Evolutionary conservation across 495 filamentous ascomycete species (phyloP).

Genomic region (Sordaria brevicollis): DNA sequence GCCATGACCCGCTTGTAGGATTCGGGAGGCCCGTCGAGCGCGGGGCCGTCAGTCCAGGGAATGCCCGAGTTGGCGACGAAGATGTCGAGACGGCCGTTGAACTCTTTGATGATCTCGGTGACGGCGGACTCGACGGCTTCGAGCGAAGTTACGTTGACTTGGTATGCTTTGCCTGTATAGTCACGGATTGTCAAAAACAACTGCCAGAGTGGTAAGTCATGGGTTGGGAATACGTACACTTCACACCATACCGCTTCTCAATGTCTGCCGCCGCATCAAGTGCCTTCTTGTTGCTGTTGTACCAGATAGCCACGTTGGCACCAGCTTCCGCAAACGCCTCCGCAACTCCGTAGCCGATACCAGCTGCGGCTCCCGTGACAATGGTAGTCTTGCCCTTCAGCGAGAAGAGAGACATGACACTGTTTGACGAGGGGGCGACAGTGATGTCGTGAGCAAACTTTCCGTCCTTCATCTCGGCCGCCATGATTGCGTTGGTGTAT

Average conservation of each 20-base stretch:
- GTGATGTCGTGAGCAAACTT: constrained; percentile 53
- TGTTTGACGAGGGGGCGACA: constrained; percentile 45
- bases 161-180: constrained; percentile 59
- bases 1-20: constrained; percentile 59
- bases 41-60: constrained; percentile 58
- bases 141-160: constrained; percentile 54
- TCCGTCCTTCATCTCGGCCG: constrained; percentile 37
- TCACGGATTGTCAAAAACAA: background rate
- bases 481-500: constrained; percentile 19
- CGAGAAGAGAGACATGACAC: constrained; percentile 71
- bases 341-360: constrained; percentile 73
- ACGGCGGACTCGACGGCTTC: constrained; percentile 47
- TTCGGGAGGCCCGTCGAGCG: constrained; percentile 53
- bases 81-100: constrained; percentile 65
- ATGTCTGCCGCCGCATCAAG: constrained; percentile 61
- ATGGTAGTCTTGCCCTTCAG: constrained; percentile 77
- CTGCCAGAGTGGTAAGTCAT: background rate
- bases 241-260: constrained; percentile 66
- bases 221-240: constrained; percentile 40
- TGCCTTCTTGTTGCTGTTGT: constrained; percentile 66
- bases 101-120: constrained; percentile 51
- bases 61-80: constrained; percentile 77
- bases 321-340: constrained; percentile 69
- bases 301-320: constrained; percentile 83
- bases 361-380: constrained; percentile 69